Conservation (phyloP, 768 basidiomycete species). For the Termitomyces bulborhizus region DNA sequence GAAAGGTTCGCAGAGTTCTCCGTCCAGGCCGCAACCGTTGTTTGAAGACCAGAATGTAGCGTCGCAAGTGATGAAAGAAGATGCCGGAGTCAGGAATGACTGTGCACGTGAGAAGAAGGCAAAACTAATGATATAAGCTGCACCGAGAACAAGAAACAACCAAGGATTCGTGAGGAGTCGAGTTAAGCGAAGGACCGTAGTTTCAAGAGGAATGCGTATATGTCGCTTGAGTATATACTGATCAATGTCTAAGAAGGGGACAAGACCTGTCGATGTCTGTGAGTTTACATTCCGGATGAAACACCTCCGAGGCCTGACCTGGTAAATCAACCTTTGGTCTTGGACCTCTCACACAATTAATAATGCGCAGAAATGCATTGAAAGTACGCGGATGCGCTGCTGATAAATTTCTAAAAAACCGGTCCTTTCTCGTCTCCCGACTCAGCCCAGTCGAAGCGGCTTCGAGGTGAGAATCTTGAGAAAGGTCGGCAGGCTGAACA, state of each 20-base stretch:
- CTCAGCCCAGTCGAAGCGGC: background rate
- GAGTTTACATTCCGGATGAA: background rate
- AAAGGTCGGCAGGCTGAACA: constrained; percentile 9
- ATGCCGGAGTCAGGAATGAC: constrained; percentile 62
- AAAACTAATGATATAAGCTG: constrained; percentile 64
- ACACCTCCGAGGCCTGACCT: constrained; percentile 22
- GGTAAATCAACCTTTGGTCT: constrained; percentile 47
- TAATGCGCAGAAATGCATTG: constrained; percentile 12
- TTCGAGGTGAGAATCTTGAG: constrained; percentile 12
- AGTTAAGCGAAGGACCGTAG: constrained; percentile 43
- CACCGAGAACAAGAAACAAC: constrained; percentile 48
- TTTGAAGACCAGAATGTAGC: constrained; percentile 65
- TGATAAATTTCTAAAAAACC: constrained; percentile 13
- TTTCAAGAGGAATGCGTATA: constrained; percentile 47
- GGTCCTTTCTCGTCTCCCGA: constrained; percentile 15
- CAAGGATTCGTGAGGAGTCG: constrained; percentile 44
- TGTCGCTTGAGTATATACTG: constrained; percentile 28
- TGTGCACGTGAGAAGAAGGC: constrained; percentile 70
- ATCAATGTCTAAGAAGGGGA: constrained; percentile 49
- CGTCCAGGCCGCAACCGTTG: constrained; percentile 71
- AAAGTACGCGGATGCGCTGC: constrained; percentile 14
- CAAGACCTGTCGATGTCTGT: constrained; percentile 43
- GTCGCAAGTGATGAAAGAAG: constrained; percentile 61
- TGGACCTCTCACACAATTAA: constrained; percentile 51
- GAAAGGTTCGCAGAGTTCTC: constrained; percentile 59